Conservation (phyloP, 768 basidiomycete genomes). For the Termitomyces sp. region DNA sequence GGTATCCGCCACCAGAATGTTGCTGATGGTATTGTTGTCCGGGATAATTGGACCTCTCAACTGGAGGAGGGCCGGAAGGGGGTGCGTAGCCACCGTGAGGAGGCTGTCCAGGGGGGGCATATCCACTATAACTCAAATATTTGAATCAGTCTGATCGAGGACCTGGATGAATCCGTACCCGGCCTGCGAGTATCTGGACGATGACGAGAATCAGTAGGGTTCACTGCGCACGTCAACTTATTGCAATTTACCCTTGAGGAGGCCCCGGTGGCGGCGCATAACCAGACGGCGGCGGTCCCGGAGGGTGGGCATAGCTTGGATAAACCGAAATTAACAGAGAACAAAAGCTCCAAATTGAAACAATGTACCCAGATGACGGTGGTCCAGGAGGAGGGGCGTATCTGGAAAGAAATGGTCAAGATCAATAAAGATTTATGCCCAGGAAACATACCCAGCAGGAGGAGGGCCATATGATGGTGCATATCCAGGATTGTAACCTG, state of each 20-base stretch:
- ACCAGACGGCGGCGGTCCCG: conserved; percentile 10
- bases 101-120: conserved; percentile 12
- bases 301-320: conserved; percentile 15
- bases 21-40: conserved; percentile 39
- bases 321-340: background rate
- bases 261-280: conserved; percentile 17
- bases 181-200: background rate
- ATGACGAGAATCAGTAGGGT: background rate
- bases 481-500: conserved; percentile 34
- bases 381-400: conserved; percentile 27
- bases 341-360: background rate
- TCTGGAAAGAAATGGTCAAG: conserved; percentile 7
- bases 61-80: conserved; percentile 25
- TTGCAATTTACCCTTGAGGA: conserved; percentile 8
- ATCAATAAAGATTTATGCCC: background rate
- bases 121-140: conserved; percentile 2
- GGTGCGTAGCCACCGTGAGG: conserved; percentile 14
- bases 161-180: conserved; percentile 2
- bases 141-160: background rate
- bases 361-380: conserved; percentile 24
- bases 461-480: conserved; percentile 27
- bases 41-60: conserved; percentile 32
- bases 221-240: background rate
- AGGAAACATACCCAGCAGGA: conserved; percentile 11
- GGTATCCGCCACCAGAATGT: conserved; percentile 20